Percentiles rank a stretch among this genome's conserved stretches.
These are phyloP conservation scores for Linderina pennispora DNA, from an alignment of 192 early-diverging fungal species.

Conservation along the genomic window DNA sequence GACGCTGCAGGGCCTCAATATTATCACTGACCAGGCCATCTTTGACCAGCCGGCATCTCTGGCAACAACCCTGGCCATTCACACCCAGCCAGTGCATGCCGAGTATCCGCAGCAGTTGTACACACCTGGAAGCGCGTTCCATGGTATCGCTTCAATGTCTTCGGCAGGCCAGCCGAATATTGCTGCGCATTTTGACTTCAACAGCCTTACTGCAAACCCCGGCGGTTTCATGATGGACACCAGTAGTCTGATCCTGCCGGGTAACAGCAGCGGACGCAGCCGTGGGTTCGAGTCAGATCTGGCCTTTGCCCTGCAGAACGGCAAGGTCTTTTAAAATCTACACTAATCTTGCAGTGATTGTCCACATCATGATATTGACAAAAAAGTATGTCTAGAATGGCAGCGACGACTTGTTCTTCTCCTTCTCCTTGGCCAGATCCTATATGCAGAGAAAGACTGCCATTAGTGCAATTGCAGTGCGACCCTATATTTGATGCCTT, in stretches of 20 bases:
- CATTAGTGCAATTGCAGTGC: no score
- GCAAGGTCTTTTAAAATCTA: neutral
- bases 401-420: constrained; percentile 32
- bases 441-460: no score
- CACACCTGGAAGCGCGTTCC: no score
- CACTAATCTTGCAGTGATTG: neutral
- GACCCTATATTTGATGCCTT: no score
- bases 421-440: constrained; percentile 37
- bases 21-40: neutral
- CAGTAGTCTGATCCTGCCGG: neutral
- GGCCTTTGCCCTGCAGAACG: neutral
- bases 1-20: constrained; percentile 3
- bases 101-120: no score
- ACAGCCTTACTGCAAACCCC: no score
- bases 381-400: constrained; percentile 28
- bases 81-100: no score
- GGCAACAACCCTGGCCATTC: no score
- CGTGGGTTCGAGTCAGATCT: neutral
- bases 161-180: no score
- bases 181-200: no score
- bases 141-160: no score
- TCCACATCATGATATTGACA: neutral
- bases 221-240: neutral
- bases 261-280: neutral
- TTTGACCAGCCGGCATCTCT: neutral